Evolutionary conservation across 2,329 filamentous ascomycete genomes (phyloP), one percentile per base, ranked within the genome.

Genomic region (Penicillium sp.): DNA sequence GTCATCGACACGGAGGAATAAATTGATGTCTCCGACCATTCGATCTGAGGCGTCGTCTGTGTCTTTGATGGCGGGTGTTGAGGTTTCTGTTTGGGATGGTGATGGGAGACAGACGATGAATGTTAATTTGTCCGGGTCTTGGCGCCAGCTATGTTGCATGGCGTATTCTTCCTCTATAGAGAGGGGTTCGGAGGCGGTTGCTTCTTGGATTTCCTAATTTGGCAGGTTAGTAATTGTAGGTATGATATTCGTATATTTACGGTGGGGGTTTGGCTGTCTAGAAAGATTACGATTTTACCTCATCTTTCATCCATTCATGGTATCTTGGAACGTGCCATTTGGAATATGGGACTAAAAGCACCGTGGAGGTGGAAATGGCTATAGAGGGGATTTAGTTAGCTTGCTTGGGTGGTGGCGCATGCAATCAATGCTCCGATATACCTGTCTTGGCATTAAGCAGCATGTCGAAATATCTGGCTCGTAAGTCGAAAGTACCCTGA

Each of bases 221-320:
- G n/a, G n/a, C n/a, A n/a, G n/a, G n/a, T n/a, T n/a, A n/a, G n/a
- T n/a, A n/a, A n/a, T n/a, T n/a, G n/a, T n/a, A n/a, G n/a, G n/a
- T n/a, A n/a, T n/a, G n/a, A n/a, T n/a, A n/a, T n/a, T n/a, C n/a
- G n/a, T 29, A 42, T 22, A 22, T 31, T 45, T 21, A 19, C 22
- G n/a, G n/a, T n/a, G n/a, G n/a, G n/a, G n/a, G n/a, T n/a, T n/a
- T n/a, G n/a, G n/a, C n/a, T n/a, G n/a, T n/a, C n/a, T n/a, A n/a
- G n/a, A n/a, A n/a, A n/a, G n/a, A n/a, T n/a, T n/a, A n/a, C n/a
- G n/a, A n/a, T n/a, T n/a, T 55, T 54, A 77, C 85, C 45, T 84
- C 77, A 61, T 93, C 84, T 73, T 90, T 79, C 90, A 97, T 96
- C 91, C 91, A 97, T 62, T 77, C 73, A 65, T 95, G 88, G 66